Evolutionary conservation across 768 basidiomycete genomes (phyloP).

Genomic region (Boletellus sp.): DNA sequence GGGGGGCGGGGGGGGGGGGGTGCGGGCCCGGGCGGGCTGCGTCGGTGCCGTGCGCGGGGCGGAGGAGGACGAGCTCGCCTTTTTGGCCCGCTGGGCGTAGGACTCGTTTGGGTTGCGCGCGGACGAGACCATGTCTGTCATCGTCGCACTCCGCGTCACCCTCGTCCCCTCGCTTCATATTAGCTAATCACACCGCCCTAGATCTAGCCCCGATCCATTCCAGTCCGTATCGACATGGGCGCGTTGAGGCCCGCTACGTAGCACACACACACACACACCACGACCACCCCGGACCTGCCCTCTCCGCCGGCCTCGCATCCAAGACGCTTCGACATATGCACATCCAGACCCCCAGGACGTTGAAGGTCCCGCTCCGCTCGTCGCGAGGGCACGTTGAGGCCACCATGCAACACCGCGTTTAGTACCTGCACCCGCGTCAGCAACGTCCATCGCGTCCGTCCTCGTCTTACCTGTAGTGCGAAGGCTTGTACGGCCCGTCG

Average conservation of each 20-base stretch:
- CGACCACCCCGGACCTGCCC: conserved; percentile 3
- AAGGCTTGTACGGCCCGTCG: conserved; percentile 74
- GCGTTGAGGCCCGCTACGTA: conserved; percentile 42
- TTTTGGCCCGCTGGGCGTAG: conserved; percentile 55
- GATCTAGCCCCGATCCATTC: conserved; percentile 14
- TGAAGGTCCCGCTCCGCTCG: conserved; percentile 60
- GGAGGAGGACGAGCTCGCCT: conserved; percentile 29
- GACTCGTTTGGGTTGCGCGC: conserved; percentile 44
- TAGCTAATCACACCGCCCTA: conserved; percentile 15
- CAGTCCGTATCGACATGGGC: conserved; percentile 17
- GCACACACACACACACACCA: too few relatives aligned
- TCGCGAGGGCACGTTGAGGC: conserved; percentile 80
- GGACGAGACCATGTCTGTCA: conserved; percentile 31
- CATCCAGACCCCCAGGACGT: conserved; percentile 49
- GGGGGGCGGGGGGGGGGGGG: conserved; percentile 16
- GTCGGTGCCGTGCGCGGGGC: background rate
- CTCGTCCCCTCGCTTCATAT: conserved; percentile 2
- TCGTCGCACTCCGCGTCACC: conserved; percentile 23
- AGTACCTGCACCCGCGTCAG: conserved; percentile 27
- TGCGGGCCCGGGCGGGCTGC: background rate
- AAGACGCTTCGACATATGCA: conserved; percentile 53
- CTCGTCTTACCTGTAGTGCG: conserved; percentile 56
- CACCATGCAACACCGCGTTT: conserved; percentile 37
- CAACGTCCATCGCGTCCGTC: background rate
- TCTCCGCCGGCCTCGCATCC: conserved; percentile 26